Conservation (phyloP, 768 basidiomycete genomes). For the Postia placenta region DNA sequence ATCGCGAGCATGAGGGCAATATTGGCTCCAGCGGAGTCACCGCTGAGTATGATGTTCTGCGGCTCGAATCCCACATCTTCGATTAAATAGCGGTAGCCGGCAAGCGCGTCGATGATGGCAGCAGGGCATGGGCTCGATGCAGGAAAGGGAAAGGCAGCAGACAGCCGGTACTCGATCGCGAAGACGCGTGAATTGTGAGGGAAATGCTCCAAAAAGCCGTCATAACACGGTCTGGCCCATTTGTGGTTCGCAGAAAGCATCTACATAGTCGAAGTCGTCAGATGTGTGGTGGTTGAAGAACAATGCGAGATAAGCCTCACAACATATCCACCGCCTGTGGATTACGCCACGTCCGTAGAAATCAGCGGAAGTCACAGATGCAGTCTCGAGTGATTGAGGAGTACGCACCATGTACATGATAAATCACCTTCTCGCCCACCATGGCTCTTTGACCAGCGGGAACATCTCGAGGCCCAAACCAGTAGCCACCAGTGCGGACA, state of each 20-base stretch:
- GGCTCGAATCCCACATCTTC: slow-evolving; percentile 35
- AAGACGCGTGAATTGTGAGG: too few species aligned
- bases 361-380: too few species aligned
- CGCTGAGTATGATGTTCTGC: slow-evolving; percentile 37
- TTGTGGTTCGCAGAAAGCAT: too few species aligned
- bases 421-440: slow-evolving; percentile 29
- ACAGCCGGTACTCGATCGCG: slow-evolving; percentile 48
- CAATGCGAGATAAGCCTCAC: too few species aligned
- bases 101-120: slow-evolving; percentile 16
- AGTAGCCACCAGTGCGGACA: slow-evolving; percentile 29
- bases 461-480: slow-evolving; percentile 22
- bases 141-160: slow-evolving; percentile 23
- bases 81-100: slow-evolving; percentile 46
- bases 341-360: background rate
- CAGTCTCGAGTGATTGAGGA: too few species aligned
- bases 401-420: slow-evolving; percentile 23
- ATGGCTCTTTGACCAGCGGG: slow-evolving; percentile 17
- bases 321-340: background rate
- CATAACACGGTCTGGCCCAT: too few species aligned
- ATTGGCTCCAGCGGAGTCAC: slow-evolving; percentile 53
- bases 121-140: slow-evolving; percentile 55
- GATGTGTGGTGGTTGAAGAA: too few species aligned
- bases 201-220: too few species aligned
- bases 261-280: too few species aligned
- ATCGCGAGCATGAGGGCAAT: slow-evolving; percentile 35